Base-by-base conservation (phyloP, 2,329 filamentous ascomycete species). In the Pezicula rhizophila region DNA sequence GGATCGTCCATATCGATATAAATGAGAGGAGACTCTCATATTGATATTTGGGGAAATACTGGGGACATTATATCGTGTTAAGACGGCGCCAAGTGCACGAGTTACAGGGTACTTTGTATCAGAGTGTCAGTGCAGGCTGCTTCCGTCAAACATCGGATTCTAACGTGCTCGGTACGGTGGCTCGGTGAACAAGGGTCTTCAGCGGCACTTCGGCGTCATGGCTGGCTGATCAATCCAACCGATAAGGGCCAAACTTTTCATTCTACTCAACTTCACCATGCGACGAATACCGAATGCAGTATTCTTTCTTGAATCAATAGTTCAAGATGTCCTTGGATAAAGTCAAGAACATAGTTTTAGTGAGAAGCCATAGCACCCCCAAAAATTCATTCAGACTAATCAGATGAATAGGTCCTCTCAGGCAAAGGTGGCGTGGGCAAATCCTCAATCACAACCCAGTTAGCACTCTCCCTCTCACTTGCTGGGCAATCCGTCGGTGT, bases 351-450 rank as follows among this genome's bases (percentile, higher is more conserved):
- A 85, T 93, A 54, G 75, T 90, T 56, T 78, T 93, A 59, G 87
- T 89, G 71, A 31, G 73, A 44, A 20, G 44, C 20, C 18, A 48
- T 8, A 11, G 26, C 20, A 31, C 11, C 46, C 12, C 47, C 34
- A 38, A 45, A 17, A 37, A 14, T n/a, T 14, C 7, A 26, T 23
- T 5, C 23, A 44, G 12, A 11, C 23, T 48, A 41, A 52, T 57
- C 47, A 61, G 39, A 17, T 44, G 50, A 37, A 20, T 52, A 80
- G 73, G 78, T 92, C 54, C 85, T 99, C 42, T 97, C 93, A 11
- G 93, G 93, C 60, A 99, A 99, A 78, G 93, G 93, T 63, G 93
- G 93, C 59, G 93, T 99, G 17, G 93, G 93, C 50, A 99, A 99
- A 75, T 97, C 92, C 39, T 96, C 90, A 46, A 84, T 96, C n/a